Conservation (phyloP, 2,329 filamentous ascomycete species). For the Epichloe sibirici region DNA sequence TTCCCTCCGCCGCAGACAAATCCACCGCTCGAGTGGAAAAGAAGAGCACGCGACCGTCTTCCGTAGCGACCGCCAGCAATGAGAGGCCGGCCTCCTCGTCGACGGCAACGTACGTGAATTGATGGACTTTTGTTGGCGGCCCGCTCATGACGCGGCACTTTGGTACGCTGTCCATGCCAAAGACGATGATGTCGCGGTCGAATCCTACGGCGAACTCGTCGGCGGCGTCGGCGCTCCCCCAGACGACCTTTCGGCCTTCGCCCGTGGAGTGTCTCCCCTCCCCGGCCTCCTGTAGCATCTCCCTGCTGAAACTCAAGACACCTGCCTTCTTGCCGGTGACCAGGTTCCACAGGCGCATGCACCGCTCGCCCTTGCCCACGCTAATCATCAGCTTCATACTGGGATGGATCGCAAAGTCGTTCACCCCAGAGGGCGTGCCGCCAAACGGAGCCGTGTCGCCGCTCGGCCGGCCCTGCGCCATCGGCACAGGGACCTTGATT, state of each 20-base stretch:
- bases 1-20: slow-evolving; percentile 24
- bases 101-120: slow-evolving; percentile 58
- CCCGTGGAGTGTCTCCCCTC: slow-evolving; percentile 67
- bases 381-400: slow-evolving; percentile 95
- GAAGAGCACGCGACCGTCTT: slow-evolving; percentile 79
- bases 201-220: slow-evolving; percentile 86
- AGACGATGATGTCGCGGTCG: slow-evolving; percentile 73
- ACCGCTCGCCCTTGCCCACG: slow-evolving; percentile 78
- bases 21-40: slow-evolving; percentile 54
- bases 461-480: slow-evolving; percentile 65
- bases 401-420: slow-evolving; percentile 90
- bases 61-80: slow-evolving; percentile 68
- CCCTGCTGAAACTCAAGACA: slow-evolving; percentile 70
- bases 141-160: slow-evolving; percentile 60
- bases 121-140: slow-evolving; percentile 68
- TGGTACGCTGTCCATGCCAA: slow-evolving; percentile 77
- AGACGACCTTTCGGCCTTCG: slow-evolving; percentile 71
- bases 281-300: slow-evolving; percentile 60
- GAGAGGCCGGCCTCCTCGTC: slow-evolving; percentile 28
- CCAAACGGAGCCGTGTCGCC: slow-evolving; percentile 81
- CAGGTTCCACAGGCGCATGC: slow-evolving; percentile 91
- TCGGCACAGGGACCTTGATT: slow-evolving; percentile 81
- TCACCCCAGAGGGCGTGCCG: slow-evolving; percentile 74
- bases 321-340: slow-evolving; percentile 94
- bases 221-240: slow-evolving; percentile 59